Conservation (phyloP, 257 asterid species). For the Jaltomata sinuosa region DNA sequence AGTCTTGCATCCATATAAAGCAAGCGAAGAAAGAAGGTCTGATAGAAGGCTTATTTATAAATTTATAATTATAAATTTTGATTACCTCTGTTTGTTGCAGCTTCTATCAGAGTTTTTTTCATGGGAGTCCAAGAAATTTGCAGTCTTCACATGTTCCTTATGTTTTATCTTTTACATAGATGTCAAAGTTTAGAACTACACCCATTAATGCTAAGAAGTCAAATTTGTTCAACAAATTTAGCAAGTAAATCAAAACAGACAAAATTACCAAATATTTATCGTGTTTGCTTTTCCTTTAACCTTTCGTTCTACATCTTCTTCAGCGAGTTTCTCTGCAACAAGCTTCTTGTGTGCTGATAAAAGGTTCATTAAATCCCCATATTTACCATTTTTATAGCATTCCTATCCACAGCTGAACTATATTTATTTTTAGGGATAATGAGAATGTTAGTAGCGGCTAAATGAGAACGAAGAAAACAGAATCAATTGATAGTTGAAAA, state of each 20-base stretch:
- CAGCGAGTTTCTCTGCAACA: slow-evolving; percentile 78
- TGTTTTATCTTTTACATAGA: slow-evolving; percentile 39
- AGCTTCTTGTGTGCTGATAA: slow-evolving; percentile 68
- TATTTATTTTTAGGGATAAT: no score
- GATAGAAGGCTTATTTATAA: no score
- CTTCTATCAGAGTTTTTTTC: slow-evolving; percentile 59
- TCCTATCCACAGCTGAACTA: no score
- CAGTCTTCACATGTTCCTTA: slow-evolving; percentile 73
- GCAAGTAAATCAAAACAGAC: not conserved
- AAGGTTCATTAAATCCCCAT: no score
- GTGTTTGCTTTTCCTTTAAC: slow-evolving; percentile 66
- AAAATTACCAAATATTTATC: slow-evolving; percentile 59
- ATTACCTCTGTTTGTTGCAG: slow-evolving; percentile 93
- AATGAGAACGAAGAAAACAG: no score
- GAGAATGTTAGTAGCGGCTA: no score
- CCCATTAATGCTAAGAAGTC: not conserved
- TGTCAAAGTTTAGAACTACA: not conserved
- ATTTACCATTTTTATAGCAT: no score
- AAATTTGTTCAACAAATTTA: not conserved
- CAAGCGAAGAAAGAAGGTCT: no score
- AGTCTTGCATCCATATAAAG: no score
- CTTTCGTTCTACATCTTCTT: slow-evolving; percentile 57
- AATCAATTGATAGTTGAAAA: no score
- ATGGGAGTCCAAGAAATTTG: slow-evolving; percentile 46
- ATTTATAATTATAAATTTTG: not conserved